phyloP scores from a whole-genome alignment of 2,329 filamentous ascomycete genomes.

The Lachnellula cervina region DNA sequence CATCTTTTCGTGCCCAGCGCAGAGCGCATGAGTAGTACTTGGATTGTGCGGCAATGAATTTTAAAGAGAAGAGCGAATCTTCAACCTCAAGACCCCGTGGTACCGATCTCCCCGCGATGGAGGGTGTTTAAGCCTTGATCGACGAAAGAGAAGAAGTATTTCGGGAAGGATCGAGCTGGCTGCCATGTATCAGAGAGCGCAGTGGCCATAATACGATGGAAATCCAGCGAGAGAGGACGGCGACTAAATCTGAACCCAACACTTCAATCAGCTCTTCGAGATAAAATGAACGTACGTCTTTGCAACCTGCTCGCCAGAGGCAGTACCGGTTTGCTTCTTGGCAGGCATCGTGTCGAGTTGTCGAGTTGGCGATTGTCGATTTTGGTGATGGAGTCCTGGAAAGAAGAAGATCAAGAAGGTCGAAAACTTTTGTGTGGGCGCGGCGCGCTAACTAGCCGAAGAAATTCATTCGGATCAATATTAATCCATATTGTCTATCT shows the following conservation, averaged over 20 bases:
- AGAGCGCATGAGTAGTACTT: slow-evolving; percentile 22
- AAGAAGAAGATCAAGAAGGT: background rate
- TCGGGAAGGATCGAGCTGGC: slow-evolving; percentile 77
- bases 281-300: slow-evolving; percentile 25
- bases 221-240: slow-evolving; percentile 77
- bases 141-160: slow-evolving; percentile 61
- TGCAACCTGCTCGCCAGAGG: slow-evolving; percentile 10
- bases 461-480: background rate
- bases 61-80: slow-evolving; percentile 64
- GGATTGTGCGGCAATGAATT: slow-evolving; percentile 61
- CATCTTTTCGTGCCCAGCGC: slow-evolving; percentile 17
- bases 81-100: slow-evolving; percentile 75
- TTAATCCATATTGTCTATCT: background rate
- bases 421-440: background rate
- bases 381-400: slow-evolving; percentile 9
- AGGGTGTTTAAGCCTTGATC: slow-evolving; percentile 44
- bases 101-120: slow-evolving; percentile 51
- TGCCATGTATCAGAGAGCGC: slow-evolving; percentile 39
- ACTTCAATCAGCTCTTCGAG: slow-evolving; percentile 24
- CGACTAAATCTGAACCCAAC: slow-evolving; percentile 51
- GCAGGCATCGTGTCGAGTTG: slow-evolving; percentile 45
- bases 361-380: slow-evolving; percentile 37
- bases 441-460: background rate
- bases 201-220: slow-evolving; percentile 22
- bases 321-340: slow-evolving; percentile 29